Base-by-base conservation (phyloP, 306 rosid species). In the Casuarina equisetifolia region DNA sequence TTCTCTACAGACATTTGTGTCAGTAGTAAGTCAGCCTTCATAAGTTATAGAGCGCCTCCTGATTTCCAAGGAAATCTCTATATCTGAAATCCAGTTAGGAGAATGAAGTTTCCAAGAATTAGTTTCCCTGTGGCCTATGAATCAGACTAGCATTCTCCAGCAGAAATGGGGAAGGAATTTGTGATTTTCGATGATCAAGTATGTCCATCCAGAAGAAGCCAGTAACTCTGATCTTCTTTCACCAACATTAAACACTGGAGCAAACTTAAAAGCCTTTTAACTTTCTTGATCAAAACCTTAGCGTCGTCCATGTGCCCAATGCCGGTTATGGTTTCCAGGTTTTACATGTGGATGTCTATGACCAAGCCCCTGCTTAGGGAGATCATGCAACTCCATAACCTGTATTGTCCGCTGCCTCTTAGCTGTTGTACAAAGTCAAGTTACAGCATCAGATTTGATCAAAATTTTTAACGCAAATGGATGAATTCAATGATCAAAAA, bases 401-500 rank as follows among this genome's bases (percentile, higher is more conserved):
- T 96, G 99, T 73, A 92, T 85, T 0, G 96, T 96, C 53, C 99
- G 79, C 80, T 91, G 99, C 85, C 80, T 92, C 90, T 95, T 95
- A 74, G 98, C 99, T 94, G 94, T 70, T 72, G 59, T 76, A 49
- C 8, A 74, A 48, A 55, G 79, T 73, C 11, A 38, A 75, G 9
- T 76, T 17, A 15, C 36, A 71, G 42, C 44, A 73, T 67, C 78
- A 62, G 78, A 43, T 63, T 44, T 70, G 20, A 17, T 42, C 61
- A 61, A 74, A 84, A 68, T 44, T 48, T 7, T 68, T 12, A 67
- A 67, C 16, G 5, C 25, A 38, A 15, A 74, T 57, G 32, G 32
- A 25, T 25, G 32, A 25, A 25, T 25, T 25, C 32, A 25, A 25
- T 25, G 32, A 25, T 0, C 32, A 25, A 25, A 53, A 68, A 36